Evolutionary conservation across 164 flowering plant genomes (phyloP), one percentile per base, ranked within the genome.

Genomic region (Aristolochia contorta): DNA sequence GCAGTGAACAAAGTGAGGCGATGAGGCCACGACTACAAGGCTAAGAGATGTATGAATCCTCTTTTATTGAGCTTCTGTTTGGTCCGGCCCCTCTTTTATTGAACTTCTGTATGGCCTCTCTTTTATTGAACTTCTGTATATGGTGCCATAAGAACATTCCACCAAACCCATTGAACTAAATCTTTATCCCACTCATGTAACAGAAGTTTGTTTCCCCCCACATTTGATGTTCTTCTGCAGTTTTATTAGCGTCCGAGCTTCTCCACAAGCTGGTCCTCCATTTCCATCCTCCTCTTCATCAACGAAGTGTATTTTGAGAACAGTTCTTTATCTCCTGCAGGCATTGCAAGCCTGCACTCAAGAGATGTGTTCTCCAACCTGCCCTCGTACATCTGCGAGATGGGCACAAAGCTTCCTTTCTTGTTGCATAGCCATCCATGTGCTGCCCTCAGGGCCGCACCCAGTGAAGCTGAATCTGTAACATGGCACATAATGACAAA

Each of bases 401-500:
- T 82, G 25, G 96, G 92, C 37, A 90, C 80, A 57, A 93, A 88
- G 49, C 72, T 63, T 12, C 84, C 84, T 41, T 77, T 77, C 7
- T 68, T 77, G 71, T 79, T 67, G 85, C 99, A 93, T 47, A 90
- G 59, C 97, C 96, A 93, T 21, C 98, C 98, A 76, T 93, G 97
- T 48, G 94, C 98, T 47, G 97, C 96, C 71, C 96, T 79, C 63
- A 93, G 54, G 37, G 99, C 96, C 55, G 89, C 99, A 55, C 97
- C 99, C 7, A 93, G 68, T 6, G 99, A 93, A 54, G 99, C 99
- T 0, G 99, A 90, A 78, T 89, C 98, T 92, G 82, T 57, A 55
- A 25, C 3, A 37, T 15, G 20, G 4, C 16, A 10, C 19, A 47
- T 15, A 18, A 9, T 41, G 8, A 12, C 16, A 19, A 20, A 21